A percentile compares a stretch with the other conserved stretches of the same genome.
Conservation (phyloP, 1,139 yeast species). For the Hansenula lynferdii region DNA sequence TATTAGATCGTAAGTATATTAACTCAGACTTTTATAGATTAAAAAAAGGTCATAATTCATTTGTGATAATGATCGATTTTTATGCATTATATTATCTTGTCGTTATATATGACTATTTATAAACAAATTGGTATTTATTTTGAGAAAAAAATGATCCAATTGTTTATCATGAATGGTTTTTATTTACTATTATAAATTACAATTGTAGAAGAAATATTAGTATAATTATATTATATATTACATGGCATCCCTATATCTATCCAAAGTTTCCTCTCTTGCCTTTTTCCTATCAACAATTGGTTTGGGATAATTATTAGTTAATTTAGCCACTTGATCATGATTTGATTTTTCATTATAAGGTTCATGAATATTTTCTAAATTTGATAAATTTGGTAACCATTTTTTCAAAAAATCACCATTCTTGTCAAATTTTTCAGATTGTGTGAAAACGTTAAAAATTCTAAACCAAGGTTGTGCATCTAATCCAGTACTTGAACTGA, state of each 20-base stretch:
- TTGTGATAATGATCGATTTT: too few species aligned
- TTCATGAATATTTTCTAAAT: slow-evolving; percentile 30
- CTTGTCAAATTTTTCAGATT: slow-evolving; percentile 44
- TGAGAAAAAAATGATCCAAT: too few species aligned
- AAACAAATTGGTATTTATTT: too few species aligned
- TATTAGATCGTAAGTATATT: too few species aligned
- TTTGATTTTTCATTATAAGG: slow-evolving; percentile 29
- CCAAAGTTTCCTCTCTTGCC: slow-evolving; percentile 35
- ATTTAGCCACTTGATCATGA: background rate
- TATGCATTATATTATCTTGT: too few species aligned
- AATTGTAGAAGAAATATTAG: too few species aligned
- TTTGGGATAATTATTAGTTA: slow-evolving; percentile 31
- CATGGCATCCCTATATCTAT: slow-evolving; percentile 33
- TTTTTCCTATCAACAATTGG: slow-evolving; percentile 38
- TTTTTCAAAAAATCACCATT: slow-evolving; percentile 39
- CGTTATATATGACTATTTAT: too few species aligned
- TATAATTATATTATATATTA: background rate
- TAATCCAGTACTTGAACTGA: slow-evolving; percentile 44
- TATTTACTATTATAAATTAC: too few species aligned
- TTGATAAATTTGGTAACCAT: slow-evolving; percentile 46
- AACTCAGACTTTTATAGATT: too few species aligned
- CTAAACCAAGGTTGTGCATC: slow-evolving; percentile 56
- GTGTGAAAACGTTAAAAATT: slow-evolving; percentile 48
- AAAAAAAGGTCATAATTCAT: too few species aligned
- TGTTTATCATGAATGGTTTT: too few species aligned